phyloP scores from a whole-genome alignment of 495 filamentous ascomycete species.

The Aspergillus panamensis region DNA sequence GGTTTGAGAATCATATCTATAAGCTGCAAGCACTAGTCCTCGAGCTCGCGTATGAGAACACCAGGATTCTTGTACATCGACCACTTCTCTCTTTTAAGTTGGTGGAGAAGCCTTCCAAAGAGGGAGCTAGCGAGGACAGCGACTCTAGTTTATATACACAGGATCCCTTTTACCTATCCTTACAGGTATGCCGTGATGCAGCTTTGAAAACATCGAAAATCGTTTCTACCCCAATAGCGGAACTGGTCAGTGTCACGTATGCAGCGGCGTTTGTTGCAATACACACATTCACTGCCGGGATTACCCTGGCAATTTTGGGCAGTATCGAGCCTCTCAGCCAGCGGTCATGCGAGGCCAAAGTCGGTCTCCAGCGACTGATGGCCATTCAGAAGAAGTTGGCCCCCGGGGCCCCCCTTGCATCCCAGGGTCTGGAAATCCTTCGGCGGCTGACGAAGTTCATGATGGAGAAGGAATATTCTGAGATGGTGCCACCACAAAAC shows the following conservation, averaged over 20 bases:
- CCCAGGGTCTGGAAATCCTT: conserved; percentile 28
- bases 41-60: conserved; percentile 28
- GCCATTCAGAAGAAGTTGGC: conserved; percentile 24
- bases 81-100: conserved; percentile 26
- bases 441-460: conserved; percentile 24
- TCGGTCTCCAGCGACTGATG: conserved; percentile 24
- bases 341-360: conserved; percentile 19
- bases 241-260: conserved; percentile 28
- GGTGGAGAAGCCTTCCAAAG: background rate
- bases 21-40: conserved; percentile 31
- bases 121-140: background rate
- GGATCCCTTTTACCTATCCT: conserved; percentile 13
- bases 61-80: conserved; percentile 26
- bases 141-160: background rate
- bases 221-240: conserved; percentile 13
- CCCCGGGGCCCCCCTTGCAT: conserved; percentile 19
- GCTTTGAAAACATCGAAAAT: conserved; percentile 26
- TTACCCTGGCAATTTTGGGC: conserved; percentile 26
- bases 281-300: conserved; percentile 32
- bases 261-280: conserved; percentile 30
- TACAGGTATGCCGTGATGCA: conserved; percentile 26
- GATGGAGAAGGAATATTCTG: conserved; percentile 32
- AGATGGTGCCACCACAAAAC: conserved; percentile 14
- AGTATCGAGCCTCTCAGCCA: conserved; percentile 26
- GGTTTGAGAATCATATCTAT: conserved; percentile 29